Percentiles rank a stretch among this genome's conserved stretches.
Evolutionary conservation across 768 basidiomycete species (phyloP).

Genomic region (Russula griseocarnosa): DNA sequence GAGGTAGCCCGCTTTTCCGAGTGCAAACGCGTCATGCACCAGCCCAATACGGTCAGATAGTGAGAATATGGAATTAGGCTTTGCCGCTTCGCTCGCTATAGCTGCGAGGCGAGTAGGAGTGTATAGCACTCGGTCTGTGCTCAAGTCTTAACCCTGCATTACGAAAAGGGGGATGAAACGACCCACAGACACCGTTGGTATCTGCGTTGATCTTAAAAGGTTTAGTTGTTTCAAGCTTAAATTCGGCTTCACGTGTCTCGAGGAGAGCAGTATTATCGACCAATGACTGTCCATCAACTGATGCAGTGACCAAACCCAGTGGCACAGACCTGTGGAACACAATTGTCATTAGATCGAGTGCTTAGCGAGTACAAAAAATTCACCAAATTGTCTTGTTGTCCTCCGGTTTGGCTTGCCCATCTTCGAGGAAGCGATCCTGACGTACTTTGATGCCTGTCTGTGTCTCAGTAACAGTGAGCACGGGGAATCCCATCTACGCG

Average conservation of each 20-base stretch:
- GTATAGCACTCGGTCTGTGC: conserved; percentile 80
- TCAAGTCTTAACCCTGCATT: not conserved
- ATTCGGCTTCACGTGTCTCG: conserved; percentile 58
- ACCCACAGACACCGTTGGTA: conserved; percentile 84
- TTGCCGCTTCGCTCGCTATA: conserved; percentile 79
- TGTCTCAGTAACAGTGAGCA: conserved; percentile 80
- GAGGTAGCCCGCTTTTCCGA: conserved; percentile 77
- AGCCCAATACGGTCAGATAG: conserved; percentile 88
- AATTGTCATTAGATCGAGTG: not conserved
- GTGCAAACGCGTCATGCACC: conserved; percentile 74
- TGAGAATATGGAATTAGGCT: conserved; percentile 58
- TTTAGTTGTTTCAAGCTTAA: conserved; percentile 68
- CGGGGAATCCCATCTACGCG: conserved; percentile 73
- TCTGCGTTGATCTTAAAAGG: conserved; percentile 89
- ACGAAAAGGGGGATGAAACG: not conserved
- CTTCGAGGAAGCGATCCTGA: conserved; percentile 91
- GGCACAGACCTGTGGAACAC: conserved; percentile 65
- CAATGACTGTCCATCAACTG: conserved; percentile 50
- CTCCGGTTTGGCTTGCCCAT: conserved; percentile 69
- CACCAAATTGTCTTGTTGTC: conserved; percentile 90
- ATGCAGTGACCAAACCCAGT: conserved; percentile 63
- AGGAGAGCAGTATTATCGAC: conserved; percentile 65
- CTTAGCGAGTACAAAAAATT: not conserved
- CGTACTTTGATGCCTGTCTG: conserved; percentile 67
- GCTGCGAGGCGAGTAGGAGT: conserved; percentile 69